Base-by-base conservation (phyloP, 129 eudicot species). In the Gnaphalium uliginosum region DNA sequence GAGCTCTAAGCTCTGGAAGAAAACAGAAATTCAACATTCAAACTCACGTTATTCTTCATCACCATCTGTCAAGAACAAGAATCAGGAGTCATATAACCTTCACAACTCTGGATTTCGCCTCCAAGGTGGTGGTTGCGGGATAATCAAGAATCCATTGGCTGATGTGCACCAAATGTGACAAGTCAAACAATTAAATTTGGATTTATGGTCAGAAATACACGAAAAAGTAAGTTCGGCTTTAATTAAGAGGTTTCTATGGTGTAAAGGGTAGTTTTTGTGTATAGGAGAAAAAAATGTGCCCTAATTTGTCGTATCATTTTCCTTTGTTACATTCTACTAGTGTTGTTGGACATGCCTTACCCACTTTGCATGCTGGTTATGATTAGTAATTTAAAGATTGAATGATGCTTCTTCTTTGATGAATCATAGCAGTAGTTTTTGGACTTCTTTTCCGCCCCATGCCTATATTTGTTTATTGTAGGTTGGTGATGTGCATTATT, bases 141-240 rank as follows among this genome's bases (percentile, higher is more conserved):
- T 89, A 50, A 86, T 86, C 46, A 83, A 86, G 76, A 93, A 93
- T 73, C 98, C 96, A 22, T 79, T 93, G 84, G 96, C 98, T 70
- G 88, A 84, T 67, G 79, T 77, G 43, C 83, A 65, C 21, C 76
- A 76, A 18, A 76, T 25, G 22, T 70, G 67, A 68, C 41, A 41
- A 57, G 13, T 18, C 50, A 61, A 27, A 35, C 26, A 19, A 56
- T n/a, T 56, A 6, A 19, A 5, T 19, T 56, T 56, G 60, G 25
- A 19, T 9, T 4, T 54, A 15, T 4, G 62, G 10, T 51, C 18
- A 11, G 14, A 6, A 4, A 11, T 46, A 46, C 53, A 46, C n/a
- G 53, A 9, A 71, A 46, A 14, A 35, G 70, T 29, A 30, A 37
- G 46, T 64, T 53, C 2, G 4, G 17, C 19, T 25, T 18, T 65